phyloP scores from a whole-genome alignment of 352 stramenopile genomes.

The Phytophthora citrophthora region DNA sequence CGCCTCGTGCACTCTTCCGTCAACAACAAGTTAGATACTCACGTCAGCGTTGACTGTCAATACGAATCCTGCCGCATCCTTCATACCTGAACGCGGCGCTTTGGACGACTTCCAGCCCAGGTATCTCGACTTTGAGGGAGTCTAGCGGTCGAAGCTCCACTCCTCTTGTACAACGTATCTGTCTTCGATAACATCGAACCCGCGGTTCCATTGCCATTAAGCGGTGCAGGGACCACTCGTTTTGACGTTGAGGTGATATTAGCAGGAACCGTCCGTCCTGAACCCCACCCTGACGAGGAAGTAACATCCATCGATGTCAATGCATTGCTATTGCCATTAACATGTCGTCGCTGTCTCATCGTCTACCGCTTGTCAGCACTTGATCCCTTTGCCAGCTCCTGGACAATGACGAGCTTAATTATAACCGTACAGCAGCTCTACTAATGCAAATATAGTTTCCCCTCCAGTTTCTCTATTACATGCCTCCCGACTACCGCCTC shows the following conservation, averaged over 20 bases:
- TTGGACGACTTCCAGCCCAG: conserved; percentile 9
- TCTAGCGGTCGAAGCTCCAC: conserved; percentile 31
- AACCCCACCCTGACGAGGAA: conserved; percentile 18
- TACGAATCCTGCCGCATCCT: not conserved
- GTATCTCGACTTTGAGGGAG: conserved; percentile 20
- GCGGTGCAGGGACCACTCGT: not conserved
- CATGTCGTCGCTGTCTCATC: conserved; percentile 58
- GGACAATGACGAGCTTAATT: conserved; percentile 9
- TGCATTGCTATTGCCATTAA: conserved; percentile 64
- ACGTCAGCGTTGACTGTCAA: not conserved
- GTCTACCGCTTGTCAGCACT: not conserved
- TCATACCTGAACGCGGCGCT: conserved; percentile 41
- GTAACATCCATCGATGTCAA: not conserved
- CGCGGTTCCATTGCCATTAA: not conserved
- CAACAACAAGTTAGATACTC: conserved; percentile 1
- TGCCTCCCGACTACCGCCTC: conserved; percentile 3
- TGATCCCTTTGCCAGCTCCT: not conserved
- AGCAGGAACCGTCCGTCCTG: conserved; percentile 12
- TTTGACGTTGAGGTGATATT: conserved; percentile 22
- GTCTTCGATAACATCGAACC: not conserved
- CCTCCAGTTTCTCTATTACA: conserved; percentile 19
- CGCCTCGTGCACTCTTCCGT: conserved; percentile 39
- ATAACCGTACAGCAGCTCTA: conserved; percentile 12
- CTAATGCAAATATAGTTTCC: conserved; percentile 26
- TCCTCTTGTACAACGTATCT: conserved; percentile 6